Evolutionary conservation across 2,329 filamentous ascomycete genomes (phyloP).

Genomic region (Davidsoniella virescens): DNA sequence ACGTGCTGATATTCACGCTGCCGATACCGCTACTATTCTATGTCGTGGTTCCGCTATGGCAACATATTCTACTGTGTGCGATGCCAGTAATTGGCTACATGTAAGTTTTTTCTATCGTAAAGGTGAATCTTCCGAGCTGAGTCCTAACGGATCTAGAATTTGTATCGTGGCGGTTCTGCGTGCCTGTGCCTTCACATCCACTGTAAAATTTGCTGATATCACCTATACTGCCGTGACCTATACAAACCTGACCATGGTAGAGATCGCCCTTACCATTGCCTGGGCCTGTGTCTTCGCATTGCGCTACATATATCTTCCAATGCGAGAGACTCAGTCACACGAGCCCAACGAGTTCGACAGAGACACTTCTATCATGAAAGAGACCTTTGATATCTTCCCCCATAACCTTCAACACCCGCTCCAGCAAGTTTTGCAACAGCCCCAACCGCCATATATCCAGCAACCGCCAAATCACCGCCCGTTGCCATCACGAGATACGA

Average conservation of each 20-base stretch:
- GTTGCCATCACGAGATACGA: conserved; percentile 1
- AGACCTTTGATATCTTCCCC: conserved; percentile 7
- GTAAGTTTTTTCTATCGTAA: conserved; percentile 13
- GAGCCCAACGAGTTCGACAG: background rate
- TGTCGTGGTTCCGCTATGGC: conserved; percentile 16
- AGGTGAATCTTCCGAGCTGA: background rate
- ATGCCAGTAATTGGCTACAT: conserved; percentile 18
- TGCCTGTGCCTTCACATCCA: conserved; percentile 9
- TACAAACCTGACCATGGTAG: conserved; percentile 11
- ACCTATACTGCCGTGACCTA: conserved; percentile 10
- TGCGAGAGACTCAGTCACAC: conserved; percentile 10
- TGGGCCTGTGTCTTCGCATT: conserved; percentile 7
- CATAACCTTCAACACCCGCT: conserved; percentile 1
- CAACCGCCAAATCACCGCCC: conserved; percentile 15
- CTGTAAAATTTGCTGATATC: conserved; percentile 6
- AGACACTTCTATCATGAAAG: background rate
- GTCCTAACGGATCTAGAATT: conserved; percentile 17
- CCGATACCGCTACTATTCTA: conserved; percentile 19
- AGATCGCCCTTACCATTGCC: conserved; percentile 8
- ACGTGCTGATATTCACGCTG: conserved; percentile 17
- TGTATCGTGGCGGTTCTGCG: conserved; percentile 22
- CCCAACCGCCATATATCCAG: conserved; percentile 16
- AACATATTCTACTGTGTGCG: conserved; percentile 16
- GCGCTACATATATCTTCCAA: conserved; percentile 9
- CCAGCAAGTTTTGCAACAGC: background rate